Percentiles rank a stretch among this genome's conserved stretches.
These are phyloP conservation scores for Pichia sp. DNA, from an alignment of 1,139 yeast genomes.

Conservation along the genomic window DNA sequence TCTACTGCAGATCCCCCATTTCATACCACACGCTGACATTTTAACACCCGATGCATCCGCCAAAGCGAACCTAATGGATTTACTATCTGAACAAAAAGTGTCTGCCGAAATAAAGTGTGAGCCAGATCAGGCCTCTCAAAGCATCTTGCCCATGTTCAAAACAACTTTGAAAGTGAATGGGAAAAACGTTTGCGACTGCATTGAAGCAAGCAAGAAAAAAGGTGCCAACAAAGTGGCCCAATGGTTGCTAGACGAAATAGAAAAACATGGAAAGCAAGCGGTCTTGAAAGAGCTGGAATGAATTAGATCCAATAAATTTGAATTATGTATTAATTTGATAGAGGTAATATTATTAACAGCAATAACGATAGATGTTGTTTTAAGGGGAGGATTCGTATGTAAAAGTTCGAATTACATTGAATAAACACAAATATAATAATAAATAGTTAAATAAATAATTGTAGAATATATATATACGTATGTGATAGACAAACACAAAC, in stretches of 20 bases:
- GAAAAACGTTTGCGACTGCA: constrained; percentile 37
- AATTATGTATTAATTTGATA: neutral
- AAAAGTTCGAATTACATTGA: too few species aligned
- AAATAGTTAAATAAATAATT: neutral
- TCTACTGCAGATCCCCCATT: constrained; percentile 3
- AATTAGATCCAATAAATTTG: neutral
- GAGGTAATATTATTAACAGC: neutral
- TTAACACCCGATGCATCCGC: constrained; percentile 9
- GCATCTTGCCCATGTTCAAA: constrained; percentile 30
- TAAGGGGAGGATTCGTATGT: too few species aligned
- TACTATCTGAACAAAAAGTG: constrained; percentile 39
- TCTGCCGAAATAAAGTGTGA: constrained; percentile 38
- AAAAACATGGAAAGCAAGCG: constrained; percentile 12
- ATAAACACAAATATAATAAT: neutral
- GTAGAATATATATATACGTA: constrained; percentile 7
- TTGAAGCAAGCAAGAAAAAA: constrained; percentile 41
- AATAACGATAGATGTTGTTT: too few species aligned
- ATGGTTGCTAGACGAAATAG: constrained; percentile 37
- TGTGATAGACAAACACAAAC: constrained; percentile 5
- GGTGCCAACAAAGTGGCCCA: constrained; percentile 48
- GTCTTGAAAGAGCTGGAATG: constrained; percentile 16
- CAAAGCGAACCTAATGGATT: constrained; percentile 7
- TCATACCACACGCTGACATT: constrained; percentile 1
- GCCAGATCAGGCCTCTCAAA: constrained; percentile 31
- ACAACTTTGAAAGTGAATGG: constrained; percentile 41